Conservation (phyloP, 2,329 filamentous ascomycete genomes). For the Talaromyces sp. region DNA sequence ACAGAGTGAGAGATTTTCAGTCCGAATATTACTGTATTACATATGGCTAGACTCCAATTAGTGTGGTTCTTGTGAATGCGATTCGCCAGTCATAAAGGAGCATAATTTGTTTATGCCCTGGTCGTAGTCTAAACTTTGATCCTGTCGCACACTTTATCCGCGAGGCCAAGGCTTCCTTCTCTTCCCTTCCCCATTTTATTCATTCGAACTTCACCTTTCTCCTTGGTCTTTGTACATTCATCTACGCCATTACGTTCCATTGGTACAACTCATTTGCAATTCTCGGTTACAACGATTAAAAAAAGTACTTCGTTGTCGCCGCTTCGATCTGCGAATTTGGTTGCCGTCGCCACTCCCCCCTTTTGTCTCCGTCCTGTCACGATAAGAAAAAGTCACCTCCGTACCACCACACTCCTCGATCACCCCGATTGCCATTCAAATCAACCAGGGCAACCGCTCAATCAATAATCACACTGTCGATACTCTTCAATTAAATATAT, state of each 20-base stretch:
- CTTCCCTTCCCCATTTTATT: background rate
- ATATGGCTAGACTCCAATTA: background rate
- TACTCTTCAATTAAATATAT: background rate
- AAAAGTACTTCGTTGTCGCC: background rate
- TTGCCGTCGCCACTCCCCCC: background rate
- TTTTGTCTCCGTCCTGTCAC: background rate
- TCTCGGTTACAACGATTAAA: background rate
- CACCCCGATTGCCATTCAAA: background rate
- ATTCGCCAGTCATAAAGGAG: background rate
- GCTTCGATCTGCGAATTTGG: background rate
- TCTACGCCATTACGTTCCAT: background rate
- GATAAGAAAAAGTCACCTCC: background rate
- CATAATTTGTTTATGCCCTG: background rate
- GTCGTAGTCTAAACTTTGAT: background rate
- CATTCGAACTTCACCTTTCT: background rate
- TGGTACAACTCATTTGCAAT: background rate
- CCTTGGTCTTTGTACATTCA: no score
- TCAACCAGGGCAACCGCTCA: background rate
- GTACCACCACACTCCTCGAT: background rate
- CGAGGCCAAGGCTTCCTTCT: background rate
- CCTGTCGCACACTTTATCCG: conserved; percentile 2
- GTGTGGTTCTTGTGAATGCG: background rate
- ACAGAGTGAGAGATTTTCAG: background rate
- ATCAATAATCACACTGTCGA: background rate
- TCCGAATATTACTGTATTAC: background rate